These are phyloP conservation scores for Madurella fahalii DNA, from an alignment of 2,329 filamentous ascomycete genomes.

Conservation along the genomic window DNA sequence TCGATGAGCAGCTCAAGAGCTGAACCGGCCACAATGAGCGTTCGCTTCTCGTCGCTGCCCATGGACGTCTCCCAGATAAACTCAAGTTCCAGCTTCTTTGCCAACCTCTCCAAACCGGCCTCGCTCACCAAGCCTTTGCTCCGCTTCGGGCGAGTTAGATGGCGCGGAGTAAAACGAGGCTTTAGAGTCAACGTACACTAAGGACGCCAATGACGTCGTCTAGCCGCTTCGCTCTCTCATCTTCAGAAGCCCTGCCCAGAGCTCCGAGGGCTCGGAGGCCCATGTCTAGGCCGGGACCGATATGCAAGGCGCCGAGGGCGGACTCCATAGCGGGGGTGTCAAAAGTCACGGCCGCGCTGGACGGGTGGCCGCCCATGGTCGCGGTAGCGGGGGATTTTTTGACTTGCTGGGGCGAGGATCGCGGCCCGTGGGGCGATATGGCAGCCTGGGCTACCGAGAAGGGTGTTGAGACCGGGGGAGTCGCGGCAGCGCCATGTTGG, in stretches of 20 bases:
- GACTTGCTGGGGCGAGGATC: constrained; percentile 60
- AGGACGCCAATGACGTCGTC: constrained; percentile 49
- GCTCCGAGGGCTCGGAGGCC: constrained; percentile 33
- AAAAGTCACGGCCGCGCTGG: constrained; percentile 50
- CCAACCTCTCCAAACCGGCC: constrained; percentile 68
- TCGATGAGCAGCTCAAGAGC: constrained; percentile 59
- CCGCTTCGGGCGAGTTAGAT: constrained; percentile 27
- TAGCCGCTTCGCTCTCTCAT: constrained; percentile 53
- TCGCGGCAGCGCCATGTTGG: constrained; percentile 47
- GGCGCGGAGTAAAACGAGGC: constrained; percentile 33
- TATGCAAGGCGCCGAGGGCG: constrained; percentile 53
- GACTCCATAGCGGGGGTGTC: constrained; percentile 62
- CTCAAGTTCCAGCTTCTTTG: constrained; percentile 62
- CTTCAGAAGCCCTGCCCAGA: constrained; percentile 39
- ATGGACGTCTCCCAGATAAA: constrained; percentile 55
- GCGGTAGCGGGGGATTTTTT: constrained; percentile 59
- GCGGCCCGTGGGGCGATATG: constrained; percentile 55
- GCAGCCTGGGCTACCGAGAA: constrained; percentile 57
- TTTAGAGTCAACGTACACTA: constrained; percentile 37
- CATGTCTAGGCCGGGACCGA: constrained; percentile 50
- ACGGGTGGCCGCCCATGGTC: constrained; percentile 35
- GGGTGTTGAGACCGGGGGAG: constrained; percentile 63
- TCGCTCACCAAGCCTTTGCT: constrained; percentile 65
- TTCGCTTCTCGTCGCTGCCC: constrained; percentile 46
- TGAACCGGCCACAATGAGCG: constrained; percentile 59